Evolutionary conservation across 257 asterid species (phyloP), one percentile per base, ranked within the genome.

Genomic region (Ehretia macrophylla): DNA sequence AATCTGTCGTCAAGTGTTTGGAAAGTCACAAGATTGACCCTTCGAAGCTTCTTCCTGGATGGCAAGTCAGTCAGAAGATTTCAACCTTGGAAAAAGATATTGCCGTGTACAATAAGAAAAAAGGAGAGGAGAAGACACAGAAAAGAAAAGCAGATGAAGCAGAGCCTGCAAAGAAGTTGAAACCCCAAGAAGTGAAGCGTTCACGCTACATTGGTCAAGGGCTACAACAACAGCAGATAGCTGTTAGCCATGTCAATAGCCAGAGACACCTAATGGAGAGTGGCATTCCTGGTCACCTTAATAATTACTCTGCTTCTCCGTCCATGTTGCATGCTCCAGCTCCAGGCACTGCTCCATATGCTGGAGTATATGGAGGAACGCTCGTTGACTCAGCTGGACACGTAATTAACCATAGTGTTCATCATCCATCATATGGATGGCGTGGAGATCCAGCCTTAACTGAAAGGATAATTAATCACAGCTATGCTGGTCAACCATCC

Each of bases 21-120:
- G 83, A 62, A 72, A 65, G 80, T 64, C 95, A 91, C 65, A 74
- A 60, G 5, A 66, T 88, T 59, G 93, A 91, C 64, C 73, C 79
- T 8, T 53, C 83, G 27, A 68, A 79, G 69, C 68, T 84, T 57
- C 78, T 91, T 64, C 77, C 97, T 0, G 95, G 85, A 45, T 91
- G 97, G 95, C 86, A 91, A 77, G 70, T 91, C 63, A 71, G 59
- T 20, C 83, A 80, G 55, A 75, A 69, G 63, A 84, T 86, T 17
- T n/a, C 59, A 52, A 61, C 59, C 71, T 70, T 88, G 74, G 84
- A 91, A 72, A 81, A 71, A 63, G 90, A 82, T 2, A 76, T 81
- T 23, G 45, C 80, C 12, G 76, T 70, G 12, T 49, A 21, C 5
- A 74, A 67, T 27, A 75, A 62, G 59, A 83, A 67, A 53, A 45